Evolutionary conservation across 805 yeast species (phyloP).

Genomic region (Candida tallmaniae): DNA sequence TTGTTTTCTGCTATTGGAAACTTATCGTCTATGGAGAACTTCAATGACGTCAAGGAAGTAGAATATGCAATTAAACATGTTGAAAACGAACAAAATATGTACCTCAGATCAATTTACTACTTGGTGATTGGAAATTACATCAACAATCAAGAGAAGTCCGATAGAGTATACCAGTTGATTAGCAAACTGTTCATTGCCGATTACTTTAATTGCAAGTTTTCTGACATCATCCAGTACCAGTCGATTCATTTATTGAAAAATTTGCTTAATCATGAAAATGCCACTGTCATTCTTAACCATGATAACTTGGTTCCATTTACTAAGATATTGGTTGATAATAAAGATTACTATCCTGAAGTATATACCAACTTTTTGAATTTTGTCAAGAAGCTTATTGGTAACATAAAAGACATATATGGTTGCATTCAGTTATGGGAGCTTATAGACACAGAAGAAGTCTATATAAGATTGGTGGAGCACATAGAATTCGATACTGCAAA

Average conservation of each 20-base stretch:
- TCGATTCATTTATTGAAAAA: conserved; percentile 32
- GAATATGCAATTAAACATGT: conserved; percentile 13
- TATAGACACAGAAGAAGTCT: conserved; percentile 16
- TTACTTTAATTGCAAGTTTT: conserved; percentile 18
- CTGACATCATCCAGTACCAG: conserved; percentile 36
- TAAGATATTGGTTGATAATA: conserved; percentile 29
- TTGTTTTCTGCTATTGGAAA: conserved; percentile 33
- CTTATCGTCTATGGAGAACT: conserved; percentile 28
- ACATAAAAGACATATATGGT: conserved; percentile 11
- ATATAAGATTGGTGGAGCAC: conserved; percentile 3
- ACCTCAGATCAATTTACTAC: conserved; percentile 26
- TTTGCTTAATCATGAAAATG: conserved; percentile 16
- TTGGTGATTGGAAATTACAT: conserved; percentile 35
- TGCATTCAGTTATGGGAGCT: conserved; percentile 6
- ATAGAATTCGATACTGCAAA: neutral
- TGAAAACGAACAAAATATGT: conserved; percentile 11
- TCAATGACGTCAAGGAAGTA: conserved; percentile 16
- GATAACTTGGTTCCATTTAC: conserved; percentile 15
- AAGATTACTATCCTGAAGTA: conserved; percentile 31
- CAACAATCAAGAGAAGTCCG: conserved; percentile 15
- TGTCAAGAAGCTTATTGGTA: conserved; percentile 21
- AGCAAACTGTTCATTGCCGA: conserved; percentile 13
- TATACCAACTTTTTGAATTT: conserved; percentile 23
- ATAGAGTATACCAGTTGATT: conserved; percentile 6
- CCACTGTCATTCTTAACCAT: conserved; percentile 12